Base-by-base conservation (phyloP, 139 green algal species). In the Volvox reticuliferus region DNA sequence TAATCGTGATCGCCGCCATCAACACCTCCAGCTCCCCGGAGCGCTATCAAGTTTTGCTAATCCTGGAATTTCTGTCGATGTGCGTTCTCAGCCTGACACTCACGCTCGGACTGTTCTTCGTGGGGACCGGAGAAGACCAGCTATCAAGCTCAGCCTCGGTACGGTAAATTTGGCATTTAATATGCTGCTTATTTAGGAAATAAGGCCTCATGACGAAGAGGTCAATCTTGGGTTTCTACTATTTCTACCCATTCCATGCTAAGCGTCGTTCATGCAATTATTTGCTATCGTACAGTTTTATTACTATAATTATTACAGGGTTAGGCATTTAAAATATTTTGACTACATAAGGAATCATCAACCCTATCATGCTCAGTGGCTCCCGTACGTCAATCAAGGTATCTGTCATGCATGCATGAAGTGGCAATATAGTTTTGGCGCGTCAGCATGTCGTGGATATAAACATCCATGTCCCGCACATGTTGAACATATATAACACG, bases 21-120 rank as follows among this genome's bases (percentile, higher is more conserved):
- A 88, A 88, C 67, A 88, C 44, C 35, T 28, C 67, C 14, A 50
- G 24, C 12, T 32, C 67, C 17, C 83, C 83, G 12, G 50, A 44
- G 82, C 63, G 82, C 20, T 78, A 35, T 32, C 68, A 33, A 24
- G 30, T 44, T n/a, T 33, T 88, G 21, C 21, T 79, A 24, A 26
- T 88, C 16, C 67, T 88, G 24, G 83, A 88, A 63, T 88, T 88
- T 24, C 1, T 88, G 67, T 80, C 67, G 9, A 37, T 79, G 67
- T 50, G 83, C 24, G 83, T 88, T 67, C 63, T 88, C 14, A 65
- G 30, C 32, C 35, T 28, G 32, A 88, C 83, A 0, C 30, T 88
- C 19, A 80, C 67, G 5, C 83, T 88, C 35, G 83, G 83, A 3
- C 67, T 88, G 1, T 88, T 50, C 83, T 88, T 80, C 36, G 83